Evolutionary conservation across 352 stramenopile species (phyloP), one percentile per base, ranked within the genome.

Genomic region (Phytophthora fragariae): DNA sequence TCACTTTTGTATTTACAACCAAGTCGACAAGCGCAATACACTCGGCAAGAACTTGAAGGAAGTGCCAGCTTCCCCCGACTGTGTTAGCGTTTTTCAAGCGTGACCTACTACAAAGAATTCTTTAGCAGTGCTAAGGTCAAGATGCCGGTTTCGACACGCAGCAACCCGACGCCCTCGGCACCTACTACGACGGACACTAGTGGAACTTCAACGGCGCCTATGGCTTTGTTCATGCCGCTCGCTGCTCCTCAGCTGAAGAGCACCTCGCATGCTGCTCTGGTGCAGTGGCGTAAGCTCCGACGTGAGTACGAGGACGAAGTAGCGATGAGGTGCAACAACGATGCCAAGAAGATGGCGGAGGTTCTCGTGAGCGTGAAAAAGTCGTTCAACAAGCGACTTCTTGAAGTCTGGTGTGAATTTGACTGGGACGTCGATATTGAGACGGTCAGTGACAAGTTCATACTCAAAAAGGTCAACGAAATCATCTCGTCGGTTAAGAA

Each of bases 401-500:
- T 72, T 39, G 49, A 44, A 14, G 57, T 61, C 8, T 65, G 46
- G n/a, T 65, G 65, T 33, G 57, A 60, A 14, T 72, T 65, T 24
- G 56, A 65, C 14, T 72, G 65, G 56, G 35, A 57, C 2, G 37
- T 72, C 21, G 35, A 41, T 11, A 24, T 65, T 17, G 46, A 58
- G 14, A 47, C 31, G 7, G 57, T 68, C 57, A 73, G 9, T 10
- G 67, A 65, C 17, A 54, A 74, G 8, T 62, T 74, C 24, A 55
- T 74, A 8, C 44, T 69, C 7, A 15, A 31, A 12, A 68, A 73
- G 67, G 35, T 73, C 7, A 59, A 73, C 47, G 56, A 62, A 10
- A 71, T 70, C 14, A 71, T 71, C n/a, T 61, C 56, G n/a, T 67
- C 68, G 2, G 62, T 75, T 1, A 74, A 74, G 11, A 69, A 68